phyloP scores from a whole-genome alignment of 495 filamentous ascomycete species.

The Daldinia grandis region DNA sequence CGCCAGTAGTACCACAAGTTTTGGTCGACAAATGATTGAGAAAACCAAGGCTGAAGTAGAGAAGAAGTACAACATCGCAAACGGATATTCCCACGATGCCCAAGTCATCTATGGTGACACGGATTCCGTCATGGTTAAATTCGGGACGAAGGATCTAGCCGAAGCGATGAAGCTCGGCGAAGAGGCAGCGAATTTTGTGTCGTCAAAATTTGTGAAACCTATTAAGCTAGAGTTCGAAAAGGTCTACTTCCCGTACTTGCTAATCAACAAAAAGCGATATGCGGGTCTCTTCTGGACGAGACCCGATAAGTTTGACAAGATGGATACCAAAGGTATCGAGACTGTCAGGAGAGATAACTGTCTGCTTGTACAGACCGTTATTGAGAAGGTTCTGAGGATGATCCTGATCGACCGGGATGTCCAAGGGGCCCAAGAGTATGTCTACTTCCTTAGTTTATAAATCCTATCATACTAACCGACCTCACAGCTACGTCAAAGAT shows the following conservation, averaged over 20 bases:
- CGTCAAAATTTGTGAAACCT: constrained; percentile 88
- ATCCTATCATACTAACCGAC: constrained; percentile 25
- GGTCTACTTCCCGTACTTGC: constrained; percentile 96
- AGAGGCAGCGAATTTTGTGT: constrained; percentile 88
- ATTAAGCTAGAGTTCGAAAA: constrained; percentile 99
- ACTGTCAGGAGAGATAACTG: constrained; percentile 98
- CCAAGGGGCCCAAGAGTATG: constrained; percentile 90
- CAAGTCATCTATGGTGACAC: constrained; percentile 99
- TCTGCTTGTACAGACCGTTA: constrained; percentile 91
- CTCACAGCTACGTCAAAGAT: constrained; percentile 87
- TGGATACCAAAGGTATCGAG: constrained; percentile 99
- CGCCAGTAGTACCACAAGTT: constrained; percentile 94
- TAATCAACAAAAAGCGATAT: constrained; percentile 99
- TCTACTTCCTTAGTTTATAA: constrained; percentile 26
- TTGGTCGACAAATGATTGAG: constrained; percentile 98
- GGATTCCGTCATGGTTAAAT: constrained; percentile 99
- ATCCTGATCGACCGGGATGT: constrained; percentile 93
- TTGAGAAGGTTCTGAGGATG: constrained; percentile 95
- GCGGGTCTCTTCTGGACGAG: constrained; percentile 97
- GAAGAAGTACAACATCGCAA: constrained; percentile 83
- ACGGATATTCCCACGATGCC: constrained; percentile 92
- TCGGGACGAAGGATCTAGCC: constrained; percentile 82
- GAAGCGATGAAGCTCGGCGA: constrained; percentile 94
- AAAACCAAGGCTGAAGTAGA: constrained; percentile 95
- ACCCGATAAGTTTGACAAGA: constrained; percentile 95